Evolutionary conservation across 768 basidiomycete genomes (phyloP), one percentile per base, ranked within the genome.

Genomic region (Pleurotus giganteus): DNA sequence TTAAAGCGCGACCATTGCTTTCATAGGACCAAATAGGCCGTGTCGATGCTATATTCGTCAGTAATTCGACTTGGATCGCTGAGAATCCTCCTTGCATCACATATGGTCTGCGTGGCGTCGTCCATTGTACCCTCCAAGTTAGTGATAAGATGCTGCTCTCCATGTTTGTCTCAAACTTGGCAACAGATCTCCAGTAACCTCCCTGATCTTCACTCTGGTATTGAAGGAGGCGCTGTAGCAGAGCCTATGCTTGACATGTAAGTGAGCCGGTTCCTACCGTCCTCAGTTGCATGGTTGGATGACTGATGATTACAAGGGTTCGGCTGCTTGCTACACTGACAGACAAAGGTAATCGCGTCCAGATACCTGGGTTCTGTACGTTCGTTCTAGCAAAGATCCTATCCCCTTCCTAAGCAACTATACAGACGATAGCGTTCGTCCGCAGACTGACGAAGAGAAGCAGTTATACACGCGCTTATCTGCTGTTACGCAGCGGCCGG

Each of bases 191-290:
- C 79, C 4, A 91, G 83, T 58, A 70, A 79, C 26, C 75, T 80
- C 11, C 88, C 89, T 0, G 96, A 98, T 66, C 75, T 91, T 39
- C 97, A 99, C 68, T 94, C 93, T 13, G 97, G 97, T 58, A 80
- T 98, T 7, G 93, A 97, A 63, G 97, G 97, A 28, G 97, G 97
- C 13, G 89, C 84, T 1, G 80, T 85, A 1, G 73, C 74, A 2
- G 97, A 99, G 69, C 95, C 97, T 0, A 93, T 98, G 89, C 74
- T 86, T 46, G 97, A 98, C 63, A 92, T 98, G 90, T 91, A 62
- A 54, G 80, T 64, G 24, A n/a, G n/a, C n/a, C n/a, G n/a, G n/a
- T n/a, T n/a, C 15, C 23, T 5, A 53, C 19, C 23, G 8, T 15
- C 41, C 6, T 32, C 11, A 13, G 41, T 11, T 15, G 26, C 26